Evolutionary conservation across 2,329 filamentous ascomycete species (phyloP).

Genomic region (Aspergillus ibericus): DNA sequence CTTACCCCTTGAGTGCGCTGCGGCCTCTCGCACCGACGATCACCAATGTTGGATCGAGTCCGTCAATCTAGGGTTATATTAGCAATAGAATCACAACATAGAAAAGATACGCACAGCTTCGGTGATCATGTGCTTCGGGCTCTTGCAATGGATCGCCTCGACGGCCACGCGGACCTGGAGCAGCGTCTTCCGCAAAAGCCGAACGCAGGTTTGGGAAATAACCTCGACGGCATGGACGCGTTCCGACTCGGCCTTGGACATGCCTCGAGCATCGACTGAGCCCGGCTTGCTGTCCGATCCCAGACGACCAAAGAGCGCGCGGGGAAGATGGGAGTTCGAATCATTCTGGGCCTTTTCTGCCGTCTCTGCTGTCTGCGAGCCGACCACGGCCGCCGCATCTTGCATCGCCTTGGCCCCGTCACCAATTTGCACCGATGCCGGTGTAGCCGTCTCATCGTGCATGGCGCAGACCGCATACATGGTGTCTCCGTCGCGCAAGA

Average conservation of each 20-base stretch:
- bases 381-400: conserved; percentile 72
- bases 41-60: conserved; percentile 85
- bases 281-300: conserved; percentile 43
- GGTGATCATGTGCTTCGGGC: conserved; percentile 90
- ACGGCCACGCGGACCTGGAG: conserved; percentile 91
- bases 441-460: conserved; percentile 69
- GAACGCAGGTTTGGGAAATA: conserved; percentile 82
- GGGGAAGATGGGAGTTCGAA: conserved; percentile 30
- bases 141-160: conserved; percentile 98
- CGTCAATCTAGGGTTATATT: conserved; percentile 66
- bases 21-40: conserved; percentile 89
- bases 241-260: conserved; percentile 70
- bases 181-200: conserved; percentile 82
- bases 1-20: conserved; percentile 89
- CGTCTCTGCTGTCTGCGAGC: conserved; percentile 57
- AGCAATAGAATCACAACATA: not conserved
- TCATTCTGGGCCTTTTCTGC: conserved; percentile 42
- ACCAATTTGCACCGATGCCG: conserved; percentile 55
- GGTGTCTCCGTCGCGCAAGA: conserved; percentile 90
- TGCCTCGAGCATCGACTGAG: conserved; percentile 52
- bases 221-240: conserved; percentile 76
- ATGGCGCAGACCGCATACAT: conserved; percentile 90
- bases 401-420: conserved; percentile 74
- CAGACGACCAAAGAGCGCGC: conserved; percentile 34
- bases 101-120: conserved; percentile 65